phyloP scores from a whole-genome alignment of 768 basidiomycete genomes.

The Leccinum olivaceopallidum region DNA sequence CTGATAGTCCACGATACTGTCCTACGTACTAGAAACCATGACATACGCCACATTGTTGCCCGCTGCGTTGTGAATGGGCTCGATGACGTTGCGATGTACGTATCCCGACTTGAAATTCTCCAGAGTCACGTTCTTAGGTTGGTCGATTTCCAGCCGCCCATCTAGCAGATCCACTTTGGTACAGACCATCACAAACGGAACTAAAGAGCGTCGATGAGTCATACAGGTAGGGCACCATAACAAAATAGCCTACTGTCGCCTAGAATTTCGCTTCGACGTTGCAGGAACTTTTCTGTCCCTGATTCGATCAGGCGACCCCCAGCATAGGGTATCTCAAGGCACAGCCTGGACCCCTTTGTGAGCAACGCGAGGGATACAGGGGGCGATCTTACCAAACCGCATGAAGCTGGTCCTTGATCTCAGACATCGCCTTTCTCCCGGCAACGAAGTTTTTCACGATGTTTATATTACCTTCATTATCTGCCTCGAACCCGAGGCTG shows the following conservation, averaged over 20 bases:
- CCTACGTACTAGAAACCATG: background rate
- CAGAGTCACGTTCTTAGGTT: background rate
- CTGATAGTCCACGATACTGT: too few species aligned
- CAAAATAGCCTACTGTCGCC: background rate
- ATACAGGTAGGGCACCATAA: accelerated
- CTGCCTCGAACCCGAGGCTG: background rate
- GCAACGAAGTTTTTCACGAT: background rate
- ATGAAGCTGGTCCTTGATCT: background rate
- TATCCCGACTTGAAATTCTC: background rate
- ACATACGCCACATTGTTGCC: background rate
- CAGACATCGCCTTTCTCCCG: background rate
- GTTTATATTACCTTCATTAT: accelerated
- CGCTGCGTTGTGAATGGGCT: background rate
- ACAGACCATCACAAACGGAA: background rate
- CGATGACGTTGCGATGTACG: accelerated
- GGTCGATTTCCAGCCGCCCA: accelerated
- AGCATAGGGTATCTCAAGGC: background rate
- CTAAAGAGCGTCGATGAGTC: background rate
- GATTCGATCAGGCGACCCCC: background rate
- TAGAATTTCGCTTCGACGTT: background rate
- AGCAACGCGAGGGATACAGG: too few species aligned
- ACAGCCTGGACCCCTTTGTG: background rate
- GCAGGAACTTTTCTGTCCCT: background rate
- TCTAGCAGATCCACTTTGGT: background rate
- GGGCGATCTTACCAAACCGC: background rate